Base-by-base conservation (phyloP, 768 basidiomycete genomes). In the Hygrocybe coccinea region DNA sequence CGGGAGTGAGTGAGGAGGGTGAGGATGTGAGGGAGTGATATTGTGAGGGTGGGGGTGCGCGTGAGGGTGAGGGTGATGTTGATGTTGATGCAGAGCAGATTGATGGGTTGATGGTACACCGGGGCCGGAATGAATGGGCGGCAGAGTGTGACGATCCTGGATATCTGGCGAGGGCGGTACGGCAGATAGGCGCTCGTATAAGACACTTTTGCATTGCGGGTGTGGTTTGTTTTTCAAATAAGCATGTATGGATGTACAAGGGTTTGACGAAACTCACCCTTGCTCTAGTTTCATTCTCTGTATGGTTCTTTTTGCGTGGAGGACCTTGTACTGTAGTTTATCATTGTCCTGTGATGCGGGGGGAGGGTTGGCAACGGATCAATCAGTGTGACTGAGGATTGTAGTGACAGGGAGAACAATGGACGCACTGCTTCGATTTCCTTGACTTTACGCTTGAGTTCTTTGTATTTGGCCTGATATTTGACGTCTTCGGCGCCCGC, bases 261-360 rank as follows among this genome's bases (percentile, higher is more conserved):
- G 57, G 56, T 65, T 64, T 54, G 52, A 50, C 57, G 58, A 58
- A 56, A 83, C 89, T 76, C 64, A 92, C 91, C 89, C 89, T 75
- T 91, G 78, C 72, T 93, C 91, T 55, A 93, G 76, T 71, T 90
- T 87, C 82, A 91, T 87, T 39, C 91, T 79, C 68, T 90, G 89
- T 41, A 93, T 90, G 64, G 82, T 86, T 62, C 85, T 84, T 70
- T 88, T 91, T 29, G 89, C 83, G 66, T 85, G 78, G 25, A 89
- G 74, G 36, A 91, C 82, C 69, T 90, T 89, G 77, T 85, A 83
- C 66, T 87, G 82, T 56, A 93, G 79, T 71, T 86, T 90, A 77
- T 92, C 91, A 71, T 93, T 93, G 71, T 92, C 89, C 91, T 93
- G 55, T 54, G 53, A 41, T 14, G 58, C 55, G 58, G 63, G 3